phyloP scores from a whole-genome alignment of 352 stramenopile species.

The Phytopythium chamaehyphon region DNA sequence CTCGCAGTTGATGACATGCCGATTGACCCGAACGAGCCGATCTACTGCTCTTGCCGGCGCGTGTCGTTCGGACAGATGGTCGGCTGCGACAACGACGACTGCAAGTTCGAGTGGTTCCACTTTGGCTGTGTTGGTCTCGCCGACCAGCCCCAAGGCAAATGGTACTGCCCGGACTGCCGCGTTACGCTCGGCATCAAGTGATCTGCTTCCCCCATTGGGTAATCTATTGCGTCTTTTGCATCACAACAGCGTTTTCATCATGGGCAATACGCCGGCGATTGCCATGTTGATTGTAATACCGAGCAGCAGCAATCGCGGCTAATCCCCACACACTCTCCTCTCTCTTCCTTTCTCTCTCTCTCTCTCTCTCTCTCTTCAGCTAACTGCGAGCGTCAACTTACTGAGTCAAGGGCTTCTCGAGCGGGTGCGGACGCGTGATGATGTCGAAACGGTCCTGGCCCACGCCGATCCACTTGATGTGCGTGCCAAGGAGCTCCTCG shows the following conservation, averaged over 20 bases:
- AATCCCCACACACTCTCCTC: not conserved
- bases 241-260: no score
- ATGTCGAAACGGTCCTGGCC: conserved; percentile 95
- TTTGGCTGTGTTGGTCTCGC: conserved; percentile 87
- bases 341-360: not conserved
- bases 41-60: conserved; percentile 84
- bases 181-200: conserved; percentile 63
- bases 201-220: not conserved
- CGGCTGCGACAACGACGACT: conserved; percentile 91
- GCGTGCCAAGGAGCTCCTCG: conserved; percentile 94
- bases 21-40: conserved; percentile 85
- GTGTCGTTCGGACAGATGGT: conserved; percentile 92
- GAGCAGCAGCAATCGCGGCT: no score
- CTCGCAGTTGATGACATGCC: conserved; percentile 70
- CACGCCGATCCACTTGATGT: conserved; percentile 98
- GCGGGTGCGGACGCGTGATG: conserved; percentile 83
- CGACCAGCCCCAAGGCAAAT: conserved; percentile 75
- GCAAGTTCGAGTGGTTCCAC: conserved; percentile 93
- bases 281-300: not conserved
- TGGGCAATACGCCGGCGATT: not conserved
- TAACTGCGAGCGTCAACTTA: not conserved
- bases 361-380: not conserved
- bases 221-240: not conserved
- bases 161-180: conserved; percentile 85
- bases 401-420: conserved; percentile 61